Evolutionary conservation across 1,139 yeast genomes (phyloP).

Genomic region (Geotrichum restrictum): DNA sequence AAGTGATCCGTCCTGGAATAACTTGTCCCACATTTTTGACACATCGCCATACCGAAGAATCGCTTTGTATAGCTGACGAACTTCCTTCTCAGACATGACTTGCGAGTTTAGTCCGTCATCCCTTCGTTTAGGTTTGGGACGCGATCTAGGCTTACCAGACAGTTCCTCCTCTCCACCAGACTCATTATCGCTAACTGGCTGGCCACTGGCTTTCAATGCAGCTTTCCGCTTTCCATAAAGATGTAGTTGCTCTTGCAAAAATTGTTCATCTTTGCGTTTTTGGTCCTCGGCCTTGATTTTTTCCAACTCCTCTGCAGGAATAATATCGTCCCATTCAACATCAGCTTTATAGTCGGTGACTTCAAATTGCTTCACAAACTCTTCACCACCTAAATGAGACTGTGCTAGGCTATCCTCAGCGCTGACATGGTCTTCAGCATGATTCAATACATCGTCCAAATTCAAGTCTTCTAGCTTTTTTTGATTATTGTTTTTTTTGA

Average conservation of each 20-base stretch:
- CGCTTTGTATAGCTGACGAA: slow-evolving; percentile 80
- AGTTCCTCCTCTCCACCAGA: slow-evolving; percentile 39
- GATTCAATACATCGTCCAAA: slow-evolving; percentile 90
- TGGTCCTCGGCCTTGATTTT: slow-evolving; percentile 89
- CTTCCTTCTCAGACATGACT: slow-evolving; percentile 76
- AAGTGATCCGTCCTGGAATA: slow-evolving; percentile 85
- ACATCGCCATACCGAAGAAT: slow-evolving; percentile 80
- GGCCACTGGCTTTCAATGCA: slow-evolving; percentile 46
- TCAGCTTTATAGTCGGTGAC: slow-evolving; percentile 98
- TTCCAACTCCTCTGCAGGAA: slow-evolving; percentile 88
- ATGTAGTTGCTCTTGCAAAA: slow-evolving; percentile 82
- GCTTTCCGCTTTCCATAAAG: slow-evolving; percentile 82
- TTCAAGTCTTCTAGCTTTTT: slow-evolving; percentile 93
- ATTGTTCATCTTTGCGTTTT: slow-evolving; percentile 78
- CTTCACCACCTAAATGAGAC: slow-evolving; percentile 96
- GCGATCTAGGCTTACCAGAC: slow-evolving; percentile 38
- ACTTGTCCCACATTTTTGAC: slow-evolving; percentile 74
- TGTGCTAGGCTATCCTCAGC: slow-evolving; percentile 90
- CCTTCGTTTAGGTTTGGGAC: slow-evolving; percentile 26
- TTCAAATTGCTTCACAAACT: slow-evolving; percentile 92
- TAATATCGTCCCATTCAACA: slow-evolving; percentile 98
- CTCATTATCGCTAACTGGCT: slow-evolving; percentile 37
- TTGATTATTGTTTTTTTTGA: slow-evolving; percentile 77
- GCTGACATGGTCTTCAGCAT: slow-evolving; percentile 95
- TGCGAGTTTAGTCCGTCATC: slow-evolving; percentile 47